phyloP scores from a whole-genome alignment of 768 basidiomycete genomes.

The Cantharellus anzutake region DNA sequence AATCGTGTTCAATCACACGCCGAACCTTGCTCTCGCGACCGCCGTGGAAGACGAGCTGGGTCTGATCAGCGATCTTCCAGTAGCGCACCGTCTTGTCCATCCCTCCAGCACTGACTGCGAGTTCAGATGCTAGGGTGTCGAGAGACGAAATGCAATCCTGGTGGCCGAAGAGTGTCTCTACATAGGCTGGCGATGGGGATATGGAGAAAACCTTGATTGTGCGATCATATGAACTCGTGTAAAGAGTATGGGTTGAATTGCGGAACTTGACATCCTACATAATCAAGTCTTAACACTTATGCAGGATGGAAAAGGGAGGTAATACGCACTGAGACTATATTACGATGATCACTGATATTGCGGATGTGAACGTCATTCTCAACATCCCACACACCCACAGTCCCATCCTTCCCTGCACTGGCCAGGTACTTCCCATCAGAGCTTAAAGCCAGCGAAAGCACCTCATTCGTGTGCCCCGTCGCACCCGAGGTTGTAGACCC shows the following conservation, averaged over 20 bases:
- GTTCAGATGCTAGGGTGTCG: constrained; percentile 67
- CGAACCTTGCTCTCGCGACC: constrained; percentile 52
- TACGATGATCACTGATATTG: constrained; percentile 61
- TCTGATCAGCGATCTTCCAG: constrained; percentile 95
- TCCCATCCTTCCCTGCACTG: constrained; percentile 70
- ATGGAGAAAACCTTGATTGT: constrained; percentile 78
- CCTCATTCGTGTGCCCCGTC: constrained; percentile 68
- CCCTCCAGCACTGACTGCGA: constrained; percentile 71
- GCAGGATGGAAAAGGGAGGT: constrained; percentile 17
- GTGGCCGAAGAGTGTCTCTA: constrained; percentile 94
- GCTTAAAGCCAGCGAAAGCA: constrained; percentile 68
- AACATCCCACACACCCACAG: constrained; percentile 73
- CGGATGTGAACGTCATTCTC: constrained; percentile 59
- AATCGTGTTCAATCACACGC: constrained; percentile 62
- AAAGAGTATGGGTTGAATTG: constrained; percentile 55
- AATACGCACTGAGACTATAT: constrained; percentile 43
- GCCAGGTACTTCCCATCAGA: constrained; percentile 71
- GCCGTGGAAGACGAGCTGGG: constrained; percentile 87
- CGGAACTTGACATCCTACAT: constrained; percentile 34
- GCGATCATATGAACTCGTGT: constrained; percentile 67
- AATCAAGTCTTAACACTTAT: constrained; percentile 1
- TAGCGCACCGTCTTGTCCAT: constrained; percentile 82
- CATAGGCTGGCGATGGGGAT: constrained; percentile 60
- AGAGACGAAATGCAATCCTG: constrained; percentile 70
- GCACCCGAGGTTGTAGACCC: constrained; percentile 21